A percentile compares a stretch with the other conserved stretches of the same genome.
phyloP scores from a whole-genome alignment of 2,329 filamentous ascomycete genomes.

The Rutstroemia sp. region DNA sequence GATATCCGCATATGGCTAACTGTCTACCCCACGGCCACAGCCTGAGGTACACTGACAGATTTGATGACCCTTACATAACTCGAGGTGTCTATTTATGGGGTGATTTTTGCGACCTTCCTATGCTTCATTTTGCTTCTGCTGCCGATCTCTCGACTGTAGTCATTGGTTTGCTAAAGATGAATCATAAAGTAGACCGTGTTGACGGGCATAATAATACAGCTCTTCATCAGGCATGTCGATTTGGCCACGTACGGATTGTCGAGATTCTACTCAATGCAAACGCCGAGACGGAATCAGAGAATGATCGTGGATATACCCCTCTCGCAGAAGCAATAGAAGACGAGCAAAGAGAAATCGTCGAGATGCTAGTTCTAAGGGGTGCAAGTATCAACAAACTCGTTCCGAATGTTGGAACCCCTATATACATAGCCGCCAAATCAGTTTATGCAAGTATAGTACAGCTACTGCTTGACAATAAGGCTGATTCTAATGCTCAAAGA shows the following conservation, averaged over 20 bases:
- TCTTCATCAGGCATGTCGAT: conserved; percentile 11
- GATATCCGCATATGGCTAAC: background rate
- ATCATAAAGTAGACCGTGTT: conserved; percentile 6
- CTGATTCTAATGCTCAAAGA: too few species aligned
- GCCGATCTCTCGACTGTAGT: conserved; percentile 5
- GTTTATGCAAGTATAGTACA: too few species aligned
- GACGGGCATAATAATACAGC: conserved; percentile 9
- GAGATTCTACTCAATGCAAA: conserved; percentile 12
- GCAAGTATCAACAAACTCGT: conserved; percentile 19
- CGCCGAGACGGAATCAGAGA: conserved; percentile 9
- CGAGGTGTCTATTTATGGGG: too few species aligned
- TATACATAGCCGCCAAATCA: too few species aligned
- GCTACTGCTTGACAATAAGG: too few species aligned
- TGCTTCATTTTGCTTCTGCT: conserved; percentile 11
- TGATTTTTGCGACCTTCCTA: too few species aligned
- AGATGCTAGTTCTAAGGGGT: conserved; percentile 21
- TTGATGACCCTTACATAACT: too few species aligned
- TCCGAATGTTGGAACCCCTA: conserved; percentile 14
- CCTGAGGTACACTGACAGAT: too few species aligned
- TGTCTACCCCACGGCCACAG: too few species aligned
- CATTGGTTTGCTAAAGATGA: conserved; percentile 4
- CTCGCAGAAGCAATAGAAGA: conserved; percentile 10
- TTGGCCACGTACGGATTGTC: conserved; percentile 10
- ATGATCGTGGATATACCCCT: conserved; percentile 2
- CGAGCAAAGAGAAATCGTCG: conserved; percentile 21